These are phyloP conservation scores for Powellomyces hirtus DNA, from an alignment of 192 early-diverging fungal species.

Conservation along the genomic window DNA sequence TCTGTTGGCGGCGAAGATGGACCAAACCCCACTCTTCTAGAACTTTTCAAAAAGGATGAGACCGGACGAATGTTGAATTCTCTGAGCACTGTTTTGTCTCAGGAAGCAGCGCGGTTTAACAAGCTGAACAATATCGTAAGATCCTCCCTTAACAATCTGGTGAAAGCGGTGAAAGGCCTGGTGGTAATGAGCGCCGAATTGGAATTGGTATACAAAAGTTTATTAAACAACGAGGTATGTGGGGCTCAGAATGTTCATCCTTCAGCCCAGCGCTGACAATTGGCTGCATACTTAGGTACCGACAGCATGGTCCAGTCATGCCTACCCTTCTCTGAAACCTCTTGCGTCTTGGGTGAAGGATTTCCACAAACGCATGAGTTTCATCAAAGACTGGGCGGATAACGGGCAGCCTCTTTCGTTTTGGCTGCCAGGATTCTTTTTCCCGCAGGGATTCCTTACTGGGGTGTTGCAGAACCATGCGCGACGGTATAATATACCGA, in stretches of 20 bases:
- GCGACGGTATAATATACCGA: conserved; percentile 57
- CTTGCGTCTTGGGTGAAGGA: conserved; percentile 61
- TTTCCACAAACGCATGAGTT: conserved; percentile 42
- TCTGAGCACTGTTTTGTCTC: conserved; percentile 51
- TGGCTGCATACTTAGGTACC: conserved; percentile 39
- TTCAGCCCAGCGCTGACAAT: not conserved
- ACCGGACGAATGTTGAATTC: conserved; percentile 58
- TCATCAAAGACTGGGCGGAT: conserved; percentile 45
- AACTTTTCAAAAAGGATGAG: conserved; percentile 53
- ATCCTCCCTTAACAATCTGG: conserved; percentile 39
- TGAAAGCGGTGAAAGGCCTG: conserved; percentile 61
- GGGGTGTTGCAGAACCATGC: conserved; percentile 64
- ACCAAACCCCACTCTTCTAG: conserved; percentile 30
- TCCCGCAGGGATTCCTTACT: conserved; percentile 66
- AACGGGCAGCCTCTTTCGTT: conserved; percentile 55
- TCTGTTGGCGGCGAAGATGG: not conserved
- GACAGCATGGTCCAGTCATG: conserved; percentile 43
- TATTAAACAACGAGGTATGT: conserved; percentile 57
- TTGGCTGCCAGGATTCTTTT: conserved; percentile 67
- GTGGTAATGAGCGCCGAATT: conserved; percentile 61
- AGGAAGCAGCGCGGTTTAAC: conserved; percentile 57
- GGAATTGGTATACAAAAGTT: conserved; percentile 54
- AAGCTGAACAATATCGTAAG: conserved; percentile 48
- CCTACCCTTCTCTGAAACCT: conserved; percentile 60
- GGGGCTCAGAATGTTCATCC: not conserved